Evolutionary conservation across 441 rosid genomes (phyloP), one percentile per base, ranked within the genome.

Genomic region (Populus hybrid): DNA sequence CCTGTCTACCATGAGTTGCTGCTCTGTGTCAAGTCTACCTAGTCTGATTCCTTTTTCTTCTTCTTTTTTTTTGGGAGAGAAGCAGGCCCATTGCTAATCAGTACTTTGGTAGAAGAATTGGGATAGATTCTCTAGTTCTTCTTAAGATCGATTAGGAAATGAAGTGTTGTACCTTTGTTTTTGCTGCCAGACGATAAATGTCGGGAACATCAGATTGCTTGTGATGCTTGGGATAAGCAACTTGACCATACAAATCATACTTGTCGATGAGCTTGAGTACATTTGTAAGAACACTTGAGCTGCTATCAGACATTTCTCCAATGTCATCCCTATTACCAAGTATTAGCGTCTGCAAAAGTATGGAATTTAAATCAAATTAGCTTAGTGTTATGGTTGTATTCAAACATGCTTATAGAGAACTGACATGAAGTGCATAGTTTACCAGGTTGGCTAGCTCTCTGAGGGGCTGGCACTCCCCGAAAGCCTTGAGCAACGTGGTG

Each of bases 391-490:
- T 24, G 69, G 23, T 46, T 66, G 50, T 38, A 63, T 20, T 38
- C 28, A 80, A 69, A 38, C 70, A 40, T 73, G 73, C 20, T 67
- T 40, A 38, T 35, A 10, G 18, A 20, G 78, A 67, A 28, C 42
- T 77, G 67, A 79, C 63, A 30, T 30, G 67, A 63, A 78, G 38
- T 30, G 11, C 23, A 32, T 5, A 67, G 74, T 23, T 80, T 84
- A 95, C 98, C 93, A 95, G 80, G 89, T 93, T 95, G 80, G 99
- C 98, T 78, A 95, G 87, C 83, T 93, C 97, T 80, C 96, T 88
- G 74, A 95, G 95, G 66, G 84, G 89, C 82, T 89, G 91, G 73
- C 95, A 90, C 83, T 95, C 96, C 80, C 98, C 99, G 75, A 92
- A 93, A 78, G 99, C 99, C 89, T 89, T 92, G 78, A 95, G 89